Base-by-base conservation (phyloP, 2,329 filamentous ascomycete species). In the Aureobasidium melanogenum region DNA sequence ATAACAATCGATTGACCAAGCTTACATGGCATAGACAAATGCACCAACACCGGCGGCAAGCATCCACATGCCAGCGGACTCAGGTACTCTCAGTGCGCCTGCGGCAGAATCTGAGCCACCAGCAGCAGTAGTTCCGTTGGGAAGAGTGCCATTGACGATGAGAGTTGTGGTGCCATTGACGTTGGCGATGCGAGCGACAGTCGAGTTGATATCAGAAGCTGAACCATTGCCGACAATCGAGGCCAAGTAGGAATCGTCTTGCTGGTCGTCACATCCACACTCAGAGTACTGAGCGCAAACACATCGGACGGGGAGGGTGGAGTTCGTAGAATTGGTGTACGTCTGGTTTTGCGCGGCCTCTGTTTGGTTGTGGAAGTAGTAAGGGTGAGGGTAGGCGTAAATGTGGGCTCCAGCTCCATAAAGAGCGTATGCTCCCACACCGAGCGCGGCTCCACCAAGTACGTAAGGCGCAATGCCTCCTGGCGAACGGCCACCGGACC, bases 61-160 rank as follows among this genome's bases (percentile, higher is more conserved):
- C 4, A 71, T 67, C 70, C 73, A 76, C 59, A 71, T 75, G 2
- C 77, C 75, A 19, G 69, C 66, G 41, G 69, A 71, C 59, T 72
- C 68, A 14, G 69, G 65, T 12, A 70, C 50, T 47, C 44, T 59
- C 56, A 48, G 30, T 7, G 12, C 32, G 6, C 22, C 7, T 15
- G 34, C 56, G 17, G 43, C 64, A 52, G 36, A 39, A 15, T 8
- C 36, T 1, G 36, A 39, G 3, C 14, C 5, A 7, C 14, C 12
- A 5, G 36, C 17, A 2, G 76, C 73, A 1, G 75, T 76, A 0
- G 77, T 79, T 2, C 73, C 78, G 44, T 73, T 70, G 8, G 85
- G 82, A 3, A 93, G 75, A 0, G 87, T 88, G n/a, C 89, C 89
- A 70, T 91, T 91, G 70, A 93, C 75, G 32, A 89, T 77, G 39